These are phyloP conservation scores for Microdochium paspali DNA, from an alignment of 2,329 filamentous ascomycete genomes.

Conservation along the genomic window DNA sequence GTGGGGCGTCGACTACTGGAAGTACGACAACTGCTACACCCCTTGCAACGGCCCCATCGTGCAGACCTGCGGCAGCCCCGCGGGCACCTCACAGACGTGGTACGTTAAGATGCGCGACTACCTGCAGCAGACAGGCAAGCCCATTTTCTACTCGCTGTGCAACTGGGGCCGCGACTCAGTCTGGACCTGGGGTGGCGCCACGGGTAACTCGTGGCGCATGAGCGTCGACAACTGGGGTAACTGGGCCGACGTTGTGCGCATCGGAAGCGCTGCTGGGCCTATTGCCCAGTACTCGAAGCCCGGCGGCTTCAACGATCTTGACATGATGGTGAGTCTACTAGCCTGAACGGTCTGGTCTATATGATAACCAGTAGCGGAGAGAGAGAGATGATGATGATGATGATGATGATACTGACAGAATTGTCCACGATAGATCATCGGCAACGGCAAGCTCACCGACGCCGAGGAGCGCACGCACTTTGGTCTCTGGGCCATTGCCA, in stretches of 20 bases:
- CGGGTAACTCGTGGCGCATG: constrained; percentile 37
- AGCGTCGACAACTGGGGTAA: constrained; percentile 26
- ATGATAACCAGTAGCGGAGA: too few relatives aligned
- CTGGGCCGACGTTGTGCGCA: constrained; percentile 18
- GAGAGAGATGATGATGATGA: too few relatives aligned
- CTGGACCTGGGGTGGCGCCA: constrained; percentile 36
- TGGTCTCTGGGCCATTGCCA: constrained; percentile 30
- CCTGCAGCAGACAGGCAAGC: constrained; percentile 29
- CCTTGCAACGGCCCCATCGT: constrained; percentile 25
- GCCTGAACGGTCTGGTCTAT: too few relatives aligned
- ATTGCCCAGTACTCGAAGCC: constrained; percentile 32
- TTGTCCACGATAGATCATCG: constrained; percentile 15
- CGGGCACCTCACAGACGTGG: constrained; percentile 27
- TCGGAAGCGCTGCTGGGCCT: constrained; percentile 40
- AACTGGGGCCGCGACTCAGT: constrained; percentile 43
- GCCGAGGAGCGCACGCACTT: constrained; percentile 40
- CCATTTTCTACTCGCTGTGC: constrained; percentile 42
- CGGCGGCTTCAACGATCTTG: constrained; percentile 39
- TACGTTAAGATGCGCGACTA: constrained; percentile 43
- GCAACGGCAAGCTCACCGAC: constrained; percentile 34
- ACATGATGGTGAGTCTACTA: constrained; percentile 37
- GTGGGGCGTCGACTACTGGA: constrained; percentile 51
- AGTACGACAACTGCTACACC: constrained; percentile 47
- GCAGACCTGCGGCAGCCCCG: constrained; percentile 16
- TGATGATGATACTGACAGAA: background rate